Base-by-base conservation (phyloP, 352 stramenopile genomes). In the Phytophthora quininea region DNA sequence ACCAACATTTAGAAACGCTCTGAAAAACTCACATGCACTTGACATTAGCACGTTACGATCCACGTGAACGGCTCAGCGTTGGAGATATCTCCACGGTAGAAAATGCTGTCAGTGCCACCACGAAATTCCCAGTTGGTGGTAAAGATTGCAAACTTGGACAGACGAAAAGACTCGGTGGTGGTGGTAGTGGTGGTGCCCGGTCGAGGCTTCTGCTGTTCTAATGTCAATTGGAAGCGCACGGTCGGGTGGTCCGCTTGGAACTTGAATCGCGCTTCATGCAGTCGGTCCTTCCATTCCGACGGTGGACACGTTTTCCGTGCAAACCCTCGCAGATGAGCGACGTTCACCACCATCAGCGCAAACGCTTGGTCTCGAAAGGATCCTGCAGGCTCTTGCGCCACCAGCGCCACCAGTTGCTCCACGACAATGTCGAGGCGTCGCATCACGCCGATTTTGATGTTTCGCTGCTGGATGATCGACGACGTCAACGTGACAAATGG, bases 61-160 rank as follows among this genome's bases (percentile, higher is more conserved):
- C 71, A 78, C 46, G 67, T 45, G 54, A 78, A 78, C 3, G 71
- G 61, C 10, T 58, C 65, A 43, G 71, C 67, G 27, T 43, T 58
- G 9, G 53, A 49, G 45, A 84, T 76, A 40, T 84, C 76, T 48
- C 76, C 76, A 3, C 73, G 67, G 51, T 67, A 84, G 52, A 84
- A 84, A 48, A 73, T 84, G 51, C 76, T 67, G n/a, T 75, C 73
- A 30, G 69, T 58, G 31, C 67, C 62, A 37, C 78, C 73, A 6
- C 74, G 76, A 49, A 73, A 82, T 30, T 69, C 59, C 76, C 76
- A 84, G 24, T 59, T 54, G 3, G 63, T 73, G 12, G 66, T 84
- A 59, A 84, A 84, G 14, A 84, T 24, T 0, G 76, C 67, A 31
- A 84, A 79, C 58, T 82, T 84, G 32, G 67, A 71, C 32, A 84